These are phyloP conservation scores for Danielia reshetovae DNA, from an alignment of 805 yeast genomes.

Conservation along the genomic window DNA sequence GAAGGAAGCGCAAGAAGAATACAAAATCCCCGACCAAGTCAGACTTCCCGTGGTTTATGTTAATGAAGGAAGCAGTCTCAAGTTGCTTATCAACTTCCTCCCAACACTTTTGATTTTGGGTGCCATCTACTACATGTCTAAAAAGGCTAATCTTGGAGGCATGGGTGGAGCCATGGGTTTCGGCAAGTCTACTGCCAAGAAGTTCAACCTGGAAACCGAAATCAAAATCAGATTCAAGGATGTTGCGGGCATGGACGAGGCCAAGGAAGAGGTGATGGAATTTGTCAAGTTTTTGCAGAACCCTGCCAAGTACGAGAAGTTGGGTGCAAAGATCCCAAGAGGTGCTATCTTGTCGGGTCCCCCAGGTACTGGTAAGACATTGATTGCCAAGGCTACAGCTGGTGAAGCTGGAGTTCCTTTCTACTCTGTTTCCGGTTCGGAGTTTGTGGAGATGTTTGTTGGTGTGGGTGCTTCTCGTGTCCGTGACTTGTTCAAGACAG, in stretches of 20 bases:
- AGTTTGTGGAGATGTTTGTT: constrained; percentile 94
- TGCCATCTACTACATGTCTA: constrained; percentile 80
- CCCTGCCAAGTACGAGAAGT: constrained; percentile 76
- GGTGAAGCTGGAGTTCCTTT: constrained; percentile 97
- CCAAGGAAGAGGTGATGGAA: constrained; percentile 93
- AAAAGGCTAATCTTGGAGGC: constrained; percentile 49
- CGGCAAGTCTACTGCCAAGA: constrained; percentile 75
- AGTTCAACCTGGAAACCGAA: constrained; percentile 78
- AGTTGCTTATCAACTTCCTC: constrained; percentile 64
- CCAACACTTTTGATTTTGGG: constrained; percentile 91
- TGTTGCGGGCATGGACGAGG: constrained; percentile 94
- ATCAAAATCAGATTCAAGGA: constrained; percentile 80
- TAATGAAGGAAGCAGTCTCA: constrained; percentile 63
- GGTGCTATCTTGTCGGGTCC: constrained; percentile 95
- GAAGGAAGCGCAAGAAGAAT: constrained; percentile 69
- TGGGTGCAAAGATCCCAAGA: constrained; percentile 93
- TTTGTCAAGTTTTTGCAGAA: constrained; percentile 85
- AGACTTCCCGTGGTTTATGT: constrained; percentile 80
- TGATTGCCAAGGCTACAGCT: constrained; percentile 91
- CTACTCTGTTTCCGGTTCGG: constrained; percentile 87
- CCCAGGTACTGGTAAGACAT: constrained; percentile 96
- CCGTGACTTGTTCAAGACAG: constrained; percentile 86
- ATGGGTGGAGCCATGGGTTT: constrained; percentile 67
- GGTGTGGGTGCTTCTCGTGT: constrained; percentile 97
- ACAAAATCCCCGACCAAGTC: constrained; percentile 55